Evolutionary conservation across 2,329 filamentous ascomycete genomes (phyloP).

Genomic region (Tolypocladium album): DNA sequence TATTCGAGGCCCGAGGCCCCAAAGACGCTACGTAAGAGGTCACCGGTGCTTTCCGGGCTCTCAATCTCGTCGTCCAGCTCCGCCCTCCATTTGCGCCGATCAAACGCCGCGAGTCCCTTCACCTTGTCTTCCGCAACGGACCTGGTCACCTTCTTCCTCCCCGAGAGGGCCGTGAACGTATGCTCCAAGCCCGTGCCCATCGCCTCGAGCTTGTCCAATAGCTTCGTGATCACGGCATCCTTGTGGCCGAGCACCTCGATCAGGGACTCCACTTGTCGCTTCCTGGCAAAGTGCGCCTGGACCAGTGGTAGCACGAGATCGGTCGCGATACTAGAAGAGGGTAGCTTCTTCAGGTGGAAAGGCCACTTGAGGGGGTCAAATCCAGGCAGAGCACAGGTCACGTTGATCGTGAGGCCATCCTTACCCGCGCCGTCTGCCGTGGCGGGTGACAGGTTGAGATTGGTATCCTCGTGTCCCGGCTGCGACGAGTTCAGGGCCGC

Average conservation of each 20-base stretch:
- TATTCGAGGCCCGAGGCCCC: slow-evolving; percentile 20
- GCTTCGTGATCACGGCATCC: slow-evolving; percentile 36
- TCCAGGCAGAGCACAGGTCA: slow-evolving; percentile 53
- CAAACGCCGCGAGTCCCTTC: slow-evolving; percentile 40
- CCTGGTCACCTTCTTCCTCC: slow-evolving; percentile 35
- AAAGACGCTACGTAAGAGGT: slow-evolving; percentile 32
- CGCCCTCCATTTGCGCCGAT: slow-evolving; percentile 26
- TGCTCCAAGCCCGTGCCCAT: slow-evolving; percentile 40
- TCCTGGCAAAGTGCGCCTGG: slow-evolving; percentile 30
- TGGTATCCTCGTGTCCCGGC: slow-evolving; percentile 30
- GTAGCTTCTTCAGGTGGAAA: slow-evolving; percentile 40
- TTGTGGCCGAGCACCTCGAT: slow-evolving; percentile 34
- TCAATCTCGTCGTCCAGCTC: slow-evolving; percentile 13
- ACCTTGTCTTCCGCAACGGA: slow-evolving; percentile 35
- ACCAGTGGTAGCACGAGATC: slow-evolving; percentile 42
- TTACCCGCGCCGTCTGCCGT: slow-evolving; percentile 21
- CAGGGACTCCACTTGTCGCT: slow-evolving; percentile 31
- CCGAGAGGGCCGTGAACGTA: slow-evolving; percentile 39
- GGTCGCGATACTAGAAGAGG: slow-evolving; percentile 30
- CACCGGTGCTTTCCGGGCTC: slow-evolving; percentile 17
- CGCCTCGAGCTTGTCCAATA: slow-evolving; percentile 43
- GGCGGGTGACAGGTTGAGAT: slow-evolving; percentile 29
- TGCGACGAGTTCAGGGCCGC: slow-evolving; percentile 37
- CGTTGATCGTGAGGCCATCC: slow-evolving; percentile 36
- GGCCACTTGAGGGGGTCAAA: slow-evolving; percentile 56